Conservation (phyloP, 768 basidiomycete species). For the Amylocystis lapponica region DNA sequence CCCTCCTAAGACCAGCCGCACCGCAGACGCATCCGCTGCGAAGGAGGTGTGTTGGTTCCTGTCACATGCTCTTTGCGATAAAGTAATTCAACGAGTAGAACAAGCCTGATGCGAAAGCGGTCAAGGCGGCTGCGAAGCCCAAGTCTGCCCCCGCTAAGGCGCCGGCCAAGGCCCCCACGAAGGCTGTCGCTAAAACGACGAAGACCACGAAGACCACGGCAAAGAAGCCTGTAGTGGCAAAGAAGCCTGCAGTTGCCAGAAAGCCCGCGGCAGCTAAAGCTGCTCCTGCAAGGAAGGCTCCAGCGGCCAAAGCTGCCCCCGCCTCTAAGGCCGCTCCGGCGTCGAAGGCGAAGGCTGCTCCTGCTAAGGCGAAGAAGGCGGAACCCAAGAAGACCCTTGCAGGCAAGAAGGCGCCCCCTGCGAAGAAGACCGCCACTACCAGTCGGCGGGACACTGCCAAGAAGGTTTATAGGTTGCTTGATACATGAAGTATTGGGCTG, state of each 20-base stretch:
- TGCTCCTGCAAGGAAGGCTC: slow-evolving; percentile 18
- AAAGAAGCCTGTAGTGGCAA: slow-evolving; percentile 17
- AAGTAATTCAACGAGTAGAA: slow-evolving; percentile 26
- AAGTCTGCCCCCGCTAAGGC: slow-evolving; percentile 22
- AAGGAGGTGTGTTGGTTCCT: slow-evolving; percentile 45
- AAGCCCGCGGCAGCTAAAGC: slow-evolving; percentile 12
- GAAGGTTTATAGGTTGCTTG: slow-evolving; percentile 39
- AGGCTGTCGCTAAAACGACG: slow-evolving; percentile 15
- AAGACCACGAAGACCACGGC: slow-evolving; percentile 25
- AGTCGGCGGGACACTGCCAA: slow-evolving; percentile 53
- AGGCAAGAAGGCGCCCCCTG: slow-evolving; percentile 35
- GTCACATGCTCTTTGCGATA: slow-evolving; percentile 12
- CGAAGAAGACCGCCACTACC: slow-evolving; percentile 30
- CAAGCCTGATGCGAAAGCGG: slow-evolving; percentile 32
- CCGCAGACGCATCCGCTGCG: slow-evolving; percentile 35
- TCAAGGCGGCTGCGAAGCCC: slow-evolving; percentile 21
- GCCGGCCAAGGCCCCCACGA: slow-evolving; percentile 10
- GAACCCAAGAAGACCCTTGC: slow-evolving; percentile 19
- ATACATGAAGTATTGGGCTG: not conserved
- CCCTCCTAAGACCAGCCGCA: slow-evolving; percentile 50
- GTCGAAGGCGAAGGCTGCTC: slow-evolving; percentile 20
- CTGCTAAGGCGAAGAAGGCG: slow-evolving; percentile 22
- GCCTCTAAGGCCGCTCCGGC: slow-evolving; percentile 13
- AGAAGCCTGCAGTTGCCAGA: slow-evolving; percentile 15
- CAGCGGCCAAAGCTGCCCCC: slow-evolving; percentile 25